These are phyloP conservation scores for Croton setiger DNA, from an alignment of 441 rosid genomes.

Conservation along the genomic window DNA sequence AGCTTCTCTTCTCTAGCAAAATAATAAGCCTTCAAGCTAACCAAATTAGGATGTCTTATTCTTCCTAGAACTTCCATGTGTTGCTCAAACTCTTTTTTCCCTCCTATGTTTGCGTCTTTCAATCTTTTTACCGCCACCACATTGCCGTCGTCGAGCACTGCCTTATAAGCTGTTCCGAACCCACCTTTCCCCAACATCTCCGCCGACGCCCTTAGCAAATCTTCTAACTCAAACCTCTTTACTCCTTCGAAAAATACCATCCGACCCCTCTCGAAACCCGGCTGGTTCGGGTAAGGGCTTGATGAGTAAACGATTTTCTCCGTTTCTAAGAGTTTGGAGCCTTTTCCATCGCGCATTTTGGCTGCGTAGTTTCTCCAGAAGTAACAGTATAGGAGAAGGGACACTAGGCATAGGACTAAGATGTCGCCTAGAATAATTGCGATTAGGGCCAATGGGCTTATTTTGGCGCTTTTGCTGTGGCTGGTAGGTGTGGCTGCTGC, in stretches of 20 bases:
- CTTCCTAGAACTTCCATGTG: slow-evolving; percentile 80
- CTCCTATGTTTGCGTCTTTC: slow-evolving; percentile 68
- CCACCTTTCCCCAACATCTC: slow-evolving; percentile 97
- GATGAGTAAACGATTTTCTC: slow-evolving; percentile 39
- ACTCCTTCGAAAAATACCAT: slow-evolving; percentile 70
- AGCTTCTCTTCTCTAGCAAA: slow-evolving; percentile 90
- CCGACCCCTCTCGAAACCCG: slow-evolving; percentile 42
- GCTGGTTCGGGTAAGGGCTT: slow-evolving; percentile 44
- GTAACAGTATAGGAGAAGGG: slow-evolving; percentile 49
- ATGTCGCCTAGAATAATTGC: slow-evolving; percentile 70
- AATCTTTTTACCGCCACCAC: slow-evolving; percentile 95
- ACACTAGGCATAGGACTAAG: slow-evolving; percentile 34
- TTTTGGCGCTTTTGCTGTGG: slow-evolving; percentile 28
- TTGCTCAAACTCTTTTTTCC: slow-evolving; percentile 73
- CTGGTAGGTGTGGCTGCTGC: neutral
- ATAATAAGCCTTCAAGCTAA: slow-evolving; percentile 83
- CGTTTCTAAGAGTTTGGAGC: slow-evolving; percentile 39
- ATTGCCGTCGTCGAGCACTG: slow-evolving; percentile 62
- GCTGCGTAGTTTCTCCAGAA: slow-evolving; percentile 38
- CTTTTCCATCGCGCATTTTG: slow-evolving; percentile 51
- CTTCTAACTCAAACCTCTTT: slow-evolving; percentile 78
- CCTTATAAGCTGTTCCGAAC: slow-evolving; percentile 95
- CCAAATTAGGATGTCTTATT: slow-evolving; percentile 81
- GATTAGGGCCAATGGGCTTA: slow-evolving; percentile 54
- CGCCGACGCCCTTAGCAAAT: slow-evolving; percentile 89